These are phyloP conservation scores for Aspergillus quadricinctus DNA, from an alignment of 2,329 filamentous ascomycete genomes.

Conservation along the genomic window DNA sequence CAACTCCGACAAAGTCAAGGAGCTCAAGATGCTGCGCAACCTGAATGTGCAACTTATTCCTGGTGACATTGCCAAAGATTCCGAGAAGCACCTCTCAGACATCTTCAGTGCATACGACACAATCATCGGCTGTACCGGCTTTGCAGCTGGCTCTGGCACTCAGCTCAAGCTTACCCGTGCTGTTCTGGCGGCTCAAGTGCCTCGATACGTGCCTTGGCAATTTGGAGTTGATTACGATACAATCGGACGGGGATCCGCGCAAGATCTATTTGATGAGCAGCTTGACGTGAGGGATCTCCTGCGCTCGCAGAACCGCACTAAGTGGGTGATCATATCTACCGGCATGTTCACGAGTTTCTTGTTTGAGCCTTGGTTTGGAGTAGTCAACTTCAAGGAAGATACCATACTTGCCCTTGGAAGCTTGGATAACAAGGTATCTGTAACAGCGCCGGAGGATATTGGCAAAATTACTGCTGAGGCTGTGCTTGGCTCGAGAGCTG, in stretches of 20 bases:
- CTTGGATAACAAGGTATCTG: conserved; percentile 60
- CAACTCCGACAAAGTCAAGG: background rate
- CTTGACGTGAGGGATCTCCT: conserved; percentile 54
- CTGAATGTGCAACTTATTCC: conserved; percentile 38
- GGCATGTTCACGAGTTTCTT: conserved; percentile 69
- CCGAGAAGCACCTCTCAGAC: conserved; percentile 33
- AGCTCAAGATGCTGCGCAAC: background rate
- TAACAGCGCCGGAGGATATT: conserved; percentile 62
- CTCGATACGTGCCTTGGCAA: conserved; percentile 65
- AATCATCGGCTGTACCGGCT: conserved; percentile 60
- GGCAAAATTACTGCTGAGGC: conserved; percentile 57
- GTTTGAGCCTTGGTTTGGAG: conserved; percentile 59
- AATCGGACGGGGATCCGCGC: conserved; percentile 56
- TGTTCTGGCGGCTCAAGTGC: conserved; percentile 48
- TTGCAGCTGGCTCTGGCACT: conserved; percentile 51
- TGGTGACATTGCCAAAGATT: conserved; percentile 42
- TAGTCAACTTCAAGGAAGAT: conserved; percentile 49
- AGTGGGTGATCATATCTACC: conserved; percentile 64
- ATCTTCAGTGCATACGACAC: conserved; percentile 37
- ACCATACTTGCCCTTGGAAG: conserved; percentile 53
- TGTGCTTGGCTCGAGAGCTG: conserved; percentile 27
- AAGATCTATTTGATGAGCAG: conserved; percentile 67
- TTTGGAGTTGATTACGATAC: conserved; percentile 68
- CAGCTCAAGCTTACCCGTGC: conserved; percentile 57
- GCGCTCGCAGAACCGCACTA: conserved; percentile 43